These are phyloP conservation scores for Populus hybrid DNA, from an alignment of 441 rosid genomes.

Conservation along the genomic window DNA sequence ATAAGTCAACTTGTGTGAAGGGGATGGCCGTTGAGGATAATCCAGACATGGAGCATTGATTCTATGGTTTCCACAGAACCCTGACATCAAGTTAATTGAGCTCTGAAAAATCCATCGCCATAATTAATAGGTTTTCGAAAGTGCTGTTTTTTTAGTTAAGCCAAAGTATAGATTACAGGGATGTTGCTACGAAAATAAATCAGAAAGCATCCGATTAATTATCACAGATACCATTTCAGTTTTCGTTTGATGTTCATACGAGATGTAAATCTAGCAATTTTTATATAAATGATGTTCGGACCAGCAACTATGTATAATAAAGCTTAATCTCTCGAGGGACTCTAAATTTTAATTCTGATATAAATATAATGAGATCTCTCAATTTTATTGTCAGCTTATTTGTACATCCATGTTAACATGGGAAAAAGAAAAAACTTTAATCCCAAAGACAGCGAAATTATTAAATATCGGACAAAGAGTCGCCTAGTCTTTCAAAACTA, in stretches of 20 bases:
- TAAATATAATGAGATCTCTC: no score
- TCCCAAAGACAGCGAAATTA: neutral
- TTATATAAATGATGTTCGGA: no score
- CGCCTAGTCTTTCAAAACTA: neutral
- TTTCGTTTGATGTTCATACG: no score
- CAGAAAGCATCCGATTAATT: neutral
- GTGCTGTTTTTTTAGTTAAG: neutral
- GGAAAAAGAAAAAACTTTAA: neutral
- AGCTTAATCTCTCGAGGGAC: neutral
- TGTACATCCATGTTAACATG: no score
- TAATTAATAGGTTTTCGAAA: neutral
- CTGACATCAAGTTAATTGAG: neutral
- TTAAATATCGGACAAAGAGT: neutral
- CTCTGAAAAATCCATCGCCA: neutral
- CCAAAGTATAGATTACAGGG: neutral
- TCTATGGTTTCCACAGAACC: neutral
- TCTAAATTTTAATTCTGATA: neutral
- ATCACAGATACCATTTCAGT: neutral
- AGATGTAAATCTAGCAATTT: neutral
- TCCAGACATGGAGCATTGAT: neutral
- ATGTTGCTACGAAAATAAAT: no score
- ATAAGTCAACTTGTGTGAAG: constrained; percentile 1
- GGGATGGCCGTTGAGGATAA: neutral
- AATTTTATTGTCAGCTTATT: no score
- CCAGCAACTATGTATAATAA: no score